Conservation (phyloP, 2,329 filamentous ascomycete genomes). For the Calycina herbarum region DNA sequence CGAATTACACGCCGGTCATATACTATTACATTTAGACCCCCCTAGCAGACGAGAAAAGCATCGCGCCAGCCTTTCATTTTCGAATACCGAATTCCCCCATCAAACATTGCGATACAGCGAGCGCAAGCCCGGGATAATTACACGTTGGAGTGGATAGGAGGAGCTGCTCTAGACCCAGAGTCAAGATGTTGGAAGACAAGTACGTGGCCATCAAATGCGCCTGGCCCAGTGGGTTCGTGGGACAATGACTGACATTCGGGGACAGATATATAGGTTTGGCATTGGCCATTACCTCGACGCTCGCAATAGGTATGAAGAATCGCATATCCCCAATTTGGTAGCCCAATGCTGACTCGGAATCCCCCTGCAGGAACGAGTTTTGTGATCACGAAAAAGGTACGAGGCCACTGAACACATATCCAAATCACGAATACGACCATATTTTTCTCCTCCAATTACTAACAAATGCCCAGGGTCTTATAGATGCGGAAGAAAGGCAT, state of each 20-base stretch:
- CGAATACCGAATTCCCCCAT: not conserved
- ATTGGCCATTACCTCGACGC: conserved; percentile 71
- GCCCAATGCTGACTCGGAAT: conserved; percentile 1
- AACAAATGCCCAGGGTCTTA: conserved; percentile 65
- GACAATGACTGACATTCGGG: conserved; percentile 27
- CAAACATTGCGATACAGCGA: conserved; percentile 19
- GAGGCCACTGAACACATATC: conserved; percentile 26
- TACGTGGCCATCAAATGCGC: conserved; percentile 34
- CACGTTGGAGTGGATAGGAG: conserved; percentile 29
- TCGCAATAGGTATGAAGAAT: conserved; percentile 67
- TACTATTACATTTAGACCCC: conserved; percentile 3
- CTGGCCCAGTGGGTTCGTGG: not conserved
- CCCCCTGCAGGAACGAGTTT: conserved; percentile 77
- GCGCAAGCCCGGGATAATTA: conserved; percentile 31
- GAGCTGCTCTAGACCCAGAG: conserved; percentile 21
- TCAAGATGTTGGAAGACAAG: conserved; percentile 48
- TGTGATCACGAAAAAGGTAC: conserved; percentile 97
- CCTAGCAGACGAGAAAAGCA: conserved; percentile 6
- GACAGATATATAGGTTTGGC: conserved; percentile 73
- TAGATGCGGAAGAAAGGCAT: conserved; percentile 85
- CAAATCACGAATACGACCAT: not conserved
- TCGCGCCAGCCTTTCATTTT: conserved; percentile 16
- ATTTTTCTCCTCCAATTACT: conserved; percentile 15
- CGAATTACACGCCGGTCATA: not conserved
- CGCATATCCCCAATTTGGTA: conserved; percentile 8